Conservation (phyloP, 805 yeast genomes). For the Saturnispora kantuleensis region DNA sequence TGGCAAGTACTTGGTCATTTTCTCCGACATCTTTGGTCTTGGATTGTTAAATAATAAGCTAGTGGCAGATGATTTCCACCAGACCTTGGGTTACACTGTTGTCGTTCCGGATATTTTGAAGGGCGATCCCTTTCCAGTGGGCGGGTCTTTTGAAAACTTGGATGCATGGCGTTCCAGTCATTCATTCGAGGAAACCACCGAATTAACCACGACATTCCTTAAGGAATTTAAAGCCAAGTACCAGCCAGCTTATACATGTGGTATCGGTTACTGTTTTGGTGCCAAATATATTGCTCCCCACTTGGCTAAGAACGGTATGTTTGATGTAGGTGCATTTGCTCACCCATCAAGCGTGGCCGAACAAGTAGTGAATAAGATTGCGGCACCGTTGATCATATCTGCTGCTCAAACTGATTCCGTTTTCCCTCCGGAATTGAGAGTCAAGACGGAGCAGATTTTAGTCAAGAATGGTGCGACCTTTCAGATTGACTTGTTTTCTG, state of each 20-base stretch:
- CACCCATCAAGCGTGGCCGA: conserved; percentile 71
- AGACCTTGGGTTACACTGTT: conserved; percentile 47
- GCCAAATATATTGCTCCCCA: conserved; percentile 58
- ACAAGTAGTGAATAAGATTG: conserved; percentile 53
- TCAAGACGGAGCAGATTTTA: conserved; percentile 43
- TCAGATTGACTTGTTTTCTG: conserved; percentile 52
- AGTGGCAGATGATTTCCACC: conserved; percentile 60
- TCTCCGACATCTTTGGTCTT: conserved; percentile 66
- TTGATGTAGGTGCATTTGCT: conserved; percentile 60
- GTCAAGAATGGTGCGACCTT: conserved; percentile 42
- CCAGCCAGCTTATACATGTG: conserved; percentile 39
- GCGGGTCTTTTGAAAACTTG: conserved; percentile 9
- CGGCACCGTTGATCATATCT: conserved; percentile 55
- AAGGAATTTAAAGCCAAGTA: conserved; percentile 32
- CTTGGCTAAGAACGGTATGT: conserved; percentile 27
- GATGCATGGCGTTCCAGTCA: conserved; percentile 36
- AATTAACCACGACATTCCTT: conserved; percentile 41
- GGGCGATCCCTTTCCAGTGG: conserved; percentile 32
- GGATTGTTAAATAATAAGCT: conserved; percentile 46
- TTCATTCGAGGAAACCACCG: conserved; percentile 33
- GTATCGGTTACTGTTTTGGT: conserved; percentile 80
- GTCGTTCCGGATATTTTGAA: conserved; percentile 65
- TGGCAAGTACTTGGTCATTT: conserved; percentile 44
- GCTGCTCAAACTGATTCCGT: conserved; percentile 64
- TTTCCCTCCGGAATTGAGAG: conserved; percentile 58